Conservation (phyloP, 768 basidiomycete species). For the Russula lepida region DNA sequence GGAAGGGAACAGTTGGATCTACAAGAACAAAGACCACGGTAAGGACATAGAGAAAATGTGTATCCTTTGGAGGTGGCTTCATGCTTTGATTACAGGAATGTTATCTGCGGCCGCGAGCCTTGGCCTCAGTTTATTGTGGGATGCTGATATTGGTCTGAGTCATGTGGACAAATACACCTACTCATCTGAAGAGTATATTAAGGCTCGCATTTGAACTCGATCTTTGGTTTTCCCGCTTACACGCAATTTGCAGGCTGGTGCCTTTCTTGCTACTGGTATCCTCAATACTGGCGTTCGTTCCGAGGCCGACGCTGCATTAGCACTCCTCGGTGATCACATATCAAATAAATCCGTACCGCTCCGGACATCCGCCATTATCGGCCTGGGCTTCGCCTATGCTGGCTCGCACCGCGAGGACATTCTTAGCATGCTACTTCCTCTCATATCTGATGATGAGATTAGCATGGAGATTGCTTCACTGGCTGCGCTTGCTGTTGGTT, state of each 20-base stretch:
- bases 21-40: constrained; percentile 99
- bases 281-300: constrained; percentile 83
- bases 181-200: constrained; percentile 92
- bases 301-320: constrained; percentile 88
- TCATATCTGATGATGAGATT: constrained; percentile 69
- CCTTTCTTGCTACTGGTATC: constrained; percentile 89
- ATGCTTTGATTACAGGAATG: constrained; percentile 56
- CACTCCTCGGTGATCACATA: constrained; percentile 83
- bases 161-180: constrained; percentile 98
- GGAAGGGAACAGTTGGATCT: constrained; percentile 97
- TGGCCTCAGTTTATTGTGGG: constrained; percentile 91
- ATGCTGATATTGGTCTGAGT: constrained; percentile 86
- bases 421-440: constrained; percentile 65
- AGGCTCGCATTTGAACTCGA: constrained; percentile 35
- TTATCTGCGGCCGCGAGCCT: constrained; percentile 93
- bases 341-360: constrained; percentile 79
- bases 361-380: constrained; percentile 83
- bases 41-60: constrained; percentile 18
- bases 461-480: constrained; percentile 87
- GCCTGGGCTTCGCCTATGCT: constrained; percentile 88
- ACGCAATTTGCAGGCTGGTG: constrained; percentile 55
- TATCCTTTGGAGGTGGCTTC: neutral
- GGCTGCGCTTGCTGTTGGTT: constrained; percentile 83
- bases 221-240: neutral
- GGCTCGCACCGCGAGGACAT: constrained; percentile 91